Conservation (phyloP, 2,329 filamentous ascomycete genomes). For the Aspergillus sp. region DNA sequence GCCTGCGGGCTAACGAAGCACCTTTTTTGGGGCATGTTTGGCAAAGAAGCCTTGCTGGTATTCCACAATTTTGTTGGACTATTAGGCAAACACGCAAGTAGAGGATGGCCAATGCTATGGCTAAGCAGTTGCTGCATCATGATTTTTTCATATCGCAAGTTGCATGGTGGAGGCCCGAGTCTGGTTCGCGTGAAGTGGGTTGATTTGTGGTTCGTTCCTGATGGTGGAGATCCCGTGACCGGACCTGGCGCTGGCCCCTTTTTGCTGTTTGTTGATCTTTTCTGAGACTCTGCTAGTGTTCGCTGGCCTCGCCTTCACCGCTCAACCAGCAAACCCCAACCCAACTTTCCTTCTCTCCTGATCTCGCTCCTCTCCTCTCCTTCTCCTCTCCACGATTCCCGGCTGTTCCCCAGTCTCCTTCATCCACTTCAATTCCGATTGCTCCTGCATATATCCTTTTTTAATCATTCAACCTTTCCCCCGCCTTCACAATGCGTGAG, state of each 20-base stretch:
- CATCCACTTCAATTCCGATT: slow-evolving; percentile 14
- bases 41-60: background rate
- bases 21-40: background rate
- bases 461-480: slow-evolving; percentile 18
- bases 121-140: background rate
- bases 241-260: slow-evolving; percentile 28
- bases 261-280: slow-evolving; percentile 20
- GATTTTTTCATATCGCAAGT: background rate
- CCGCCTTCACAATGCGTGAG: slow-evolving; percentile 69
- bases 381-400: slow-evolving; percentile 25
- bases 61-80: background rate
- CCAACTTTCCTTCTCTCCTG: slow-evolving; percentile 28
- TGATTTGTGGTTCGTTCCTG: slow-evolving; percentile 35
- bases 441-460: slow-evolving; percentile 24
- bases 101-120: background rate
- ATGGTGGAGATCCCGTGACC: slow-evolving; percentile 31
- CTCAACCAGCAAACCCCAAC: slow-evolving; percentile 27
- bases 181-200: slow-evolving; percentile 14
- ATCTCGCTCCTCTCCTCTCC: slow-evolving; percentile 26
- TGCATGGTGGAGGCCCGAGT: background rate
- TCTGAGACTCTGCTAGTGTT: slow-evolving; percentile 24
- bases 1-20: background rate
- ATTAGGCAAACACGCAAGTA: background rate
- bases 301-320: slow-evolving; percentile 30
- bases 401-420: slow-evolving; percentile 22